phyloP scores from a whole-genome alignment of 179 eudicot species.

The Nepenthes alata region DNA sequence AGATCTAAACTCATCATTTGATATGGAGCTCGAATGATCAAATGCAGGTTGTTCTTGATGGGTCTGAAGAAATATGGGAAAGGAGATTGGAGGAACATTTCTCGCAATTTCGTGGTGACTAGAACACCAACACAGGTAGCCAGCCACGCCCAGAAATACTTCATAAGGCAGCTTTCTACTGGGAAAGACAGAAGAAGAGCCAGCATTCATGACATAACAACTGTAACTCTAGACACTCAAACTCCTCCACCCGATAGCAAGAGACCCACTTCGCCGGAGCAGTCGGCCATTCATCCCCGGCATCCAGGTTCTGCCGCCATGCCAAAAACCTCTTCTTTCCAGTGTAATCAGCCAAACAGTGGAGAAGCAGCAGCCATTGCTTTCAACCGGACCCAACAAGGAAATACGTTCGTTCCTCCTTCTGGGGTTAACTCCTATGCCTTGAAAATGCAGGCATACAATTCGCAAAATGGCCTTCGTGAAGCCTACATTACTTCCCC shows the following conservation, averaged over 20 bases:
- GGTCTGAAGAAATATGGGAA: constrained; percentile 93
- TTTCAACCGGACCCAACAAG: constrained; percentile 34
- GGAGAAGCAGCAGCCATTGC: constrained; percentile 24
- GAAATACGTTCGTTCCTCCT: constrained; percentile 32
- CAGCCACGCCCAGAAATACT: constrained; percentile 97
- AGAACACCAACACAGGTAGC: constrained; percentile 99
- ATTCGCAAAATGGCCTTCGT: constrained; percentile 21
- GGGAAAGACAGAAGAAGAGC: constrained; percentile 91
- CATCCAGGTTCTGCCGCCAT: constrained; percentile 23
- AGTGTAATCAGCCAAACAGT: constrained; percentile 40
- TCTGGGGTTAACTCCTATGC: constrained; percentile 21
- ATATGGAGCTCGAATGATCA: not conserved
- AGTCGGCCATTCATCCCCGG: constrained; percentile 20
- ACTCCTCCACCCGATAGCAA: constrained; percentile 41
- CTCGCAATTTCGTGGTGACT: constrained; percentile 69
- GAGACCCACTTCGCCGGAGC: constrained; percentile 39
- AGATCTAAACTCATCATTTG: not conserved
- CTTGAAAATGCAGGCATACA: constrained; percentile 19
- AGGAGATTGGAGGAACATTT: constrained; percentile 98
- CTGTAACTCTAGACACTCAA: constrained; percentile 57
- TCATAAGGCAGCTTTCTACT: constrained; percentile 81
- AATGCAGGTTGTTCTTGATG: constrained; percentile 69
- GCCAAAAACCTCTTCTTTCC: constrained; percentile 23
- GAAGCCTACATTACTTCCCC: constrained; percentile 31
- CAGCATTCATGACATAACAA: constrained; percentile 93